Base-by-base conservation (phyloP, 2,329 filamentous ascomycete species). In the Fusarium armeniacum region DNA sequence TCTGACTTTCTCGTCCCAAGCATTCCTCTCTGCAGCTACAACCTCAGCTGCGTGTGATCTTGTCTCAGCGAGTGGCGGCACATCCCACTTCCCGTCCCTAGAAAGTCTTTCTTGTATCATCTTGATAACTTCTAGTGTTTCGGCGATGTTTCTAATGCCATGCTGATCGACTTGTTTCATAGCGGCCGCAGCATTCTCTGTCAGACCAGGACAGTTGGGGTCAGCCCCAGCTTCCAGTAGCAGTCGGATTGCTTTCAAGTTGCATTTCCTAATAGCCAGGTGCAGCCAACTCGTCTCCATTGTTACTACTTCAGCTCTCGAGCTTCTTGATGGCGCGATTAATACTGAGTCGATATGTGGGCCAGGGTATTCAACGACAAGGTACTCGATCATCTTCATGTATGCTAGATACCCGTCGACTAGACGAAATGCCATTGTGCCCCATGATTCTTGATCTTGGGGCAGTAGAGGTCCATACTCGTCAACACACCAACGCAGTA, bases 281-380 rank as follows among this genome's bases (percentile, higher is more conserved):
- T 67, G 18, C 1, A 69, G 52, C 64, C 58, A 67, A 9, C 38
- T 67, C 0, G 65, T 68, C 22, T 52, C 35, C 5, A 32, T 10
- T 30, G 26, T 11, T 0, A 2, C 8, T 4, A 38, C 22, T 5
- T 40, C 11, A 0, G 2, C 8, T 5, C 15, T 8, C 2, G 15
- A 18, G 1, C 13, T 10, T 10, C 9, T 2, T 2, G 10, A 9
- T 0, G 30, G 26, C 10, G 53, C 22, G 1, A 28, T 4, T 0
- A 69, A n/a, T 3, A 68, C 45, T 3, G 24, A 8, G 5, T 68
- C 65, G 11, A 68, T 61, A 15, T 68, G 28, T 2, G 53, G 47
- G 5, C 65, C 59, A 0, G 65, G 65, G 3, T 68, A 68, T 24
- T 69, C 65, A 0, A 10, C 32, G 13, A 60, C 32, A 6, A 68